A percentile compares a stretch with the other conserved stretches of the same genome.
phyloP scores from a whole-genome alignment of 208 protist genomes.

The Trypanosomatidae sp. region DNA sequence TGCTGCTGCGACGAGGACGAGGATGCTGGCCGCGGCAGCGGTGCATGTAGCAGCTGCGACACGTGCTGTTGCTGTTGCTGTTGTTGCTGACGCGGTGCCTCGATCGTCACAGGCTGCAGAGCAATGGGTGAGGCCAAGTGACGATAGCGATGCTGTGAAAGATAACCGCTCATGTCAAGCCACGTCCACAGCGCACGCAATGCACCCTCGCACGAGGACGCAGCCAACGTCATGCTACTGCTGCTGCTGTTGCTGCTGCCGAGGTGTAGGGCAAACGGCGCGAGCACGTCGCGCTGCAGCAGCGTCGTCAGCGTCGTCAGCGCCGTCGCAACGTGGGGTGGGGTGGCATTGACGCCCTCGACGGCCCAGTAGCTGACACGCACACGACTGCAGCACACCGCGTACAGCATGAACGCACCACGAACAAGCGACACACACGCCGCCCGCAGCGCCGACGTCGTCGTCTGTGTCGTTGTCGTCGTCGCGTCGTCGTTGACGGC shows the following conservation, averaged over 20 bases:
- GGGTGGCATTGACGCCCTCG: slow-evolving; percentile 28
- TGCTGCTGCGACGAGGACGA: too few relatives aligned
- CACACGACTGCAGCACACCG: slow-evolving; percentile 46
- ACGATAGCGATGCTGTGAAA: slow-evolving; percentile 10
- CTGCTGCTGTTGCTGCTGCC: too few relatives aligned
- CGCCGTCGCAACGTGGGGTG: slow-evolving; percentile 52
- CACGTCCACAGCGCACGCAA: slow-evolving; percentile 64
- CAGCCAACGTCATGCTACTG: neutral
- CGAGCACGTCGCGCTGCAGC: slow-evolving; percentile 48
- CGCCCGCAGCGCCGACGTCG: too few relatives aligned
- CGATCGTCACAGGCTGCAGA: too few relatives aligned
- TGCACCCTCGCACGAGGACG: slow-evolving; percentile 20
- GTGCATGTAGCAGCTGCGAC: too few relatives aligned
- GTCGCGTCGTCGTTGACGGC: too few relatives aligned
- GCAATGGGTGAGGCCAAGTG: neutral
- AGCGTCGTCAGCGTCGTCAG: slow-evolving; percentile 47
- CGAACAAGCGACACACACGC: slow-evolving; percentile 16
- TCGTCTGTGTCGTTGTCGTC: too few relatives aligned
- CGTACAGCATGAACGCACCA: slow-evolving; percentile 29
- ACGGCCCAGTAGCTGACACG: slow-evolving; percentile 62
- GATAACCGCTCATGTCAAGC: slow-evolving; percentile 70
- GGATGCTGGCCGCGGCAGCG: too few relatives aligned
- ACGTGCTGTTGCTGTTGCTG: too few relatives aligned
- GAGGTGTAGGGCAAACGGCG: slow-evolving; percentile 45
- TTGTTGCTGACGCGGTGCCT: too few relatives aligned